Conservation (phyloP, 2,329 filamentous ascomycete genomes). For the Aspergillus latus region DNA sequence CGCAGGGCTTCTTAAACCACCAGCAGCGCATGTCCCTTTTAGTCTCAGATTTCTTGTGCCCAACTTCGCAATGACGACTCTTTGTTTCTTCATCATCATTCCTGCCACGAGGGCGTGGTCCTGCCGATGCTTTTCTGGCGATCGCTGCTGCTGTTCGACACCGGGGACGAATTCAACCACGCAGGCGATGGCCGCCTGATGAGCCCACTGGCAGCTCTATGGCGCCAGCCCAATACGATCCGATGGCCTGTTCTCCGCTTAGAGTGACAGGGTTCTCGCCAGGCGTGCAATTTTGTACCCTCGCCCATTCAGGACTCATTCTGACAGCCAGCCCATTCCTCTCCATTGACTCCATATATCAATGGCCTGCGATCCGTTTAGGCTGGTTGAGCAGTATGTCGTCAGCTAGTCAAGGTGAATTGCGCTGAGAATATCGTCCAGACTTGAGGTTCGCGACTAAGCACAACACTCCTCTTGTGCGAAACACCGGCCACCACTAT, state of each 20-base stretch:
- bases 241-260: constrained; percentile 43
- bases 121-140: constrained; percentile 47
- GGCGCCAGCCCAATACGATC: constrained; percentile 54
- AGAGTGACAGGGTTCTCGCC: constrained; percentile 43
- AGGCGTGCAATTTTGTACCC: constrained; percentile 44
- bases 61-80: neutral
- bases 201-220: constrained; percentile 52
- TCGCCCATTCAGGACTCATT: too few relatives aligned
- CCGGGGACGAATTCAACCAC: constrained; percentile 46
- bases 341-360: constrained; percentile 9
- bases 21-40: too few relatives aligned
- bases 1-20: too few relatives aligned
- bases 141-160: constrained; percentile 50
- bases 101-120: neutral
- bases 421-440: constrained; percentile 5
- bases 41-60: neutral
- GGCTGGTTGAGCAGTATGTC: constrained; percentile 26
- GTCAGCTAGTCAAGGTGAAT: constrained; percentile 36
- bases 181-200: constrained; percentile 52
- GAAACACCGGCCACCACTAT: constrained; percentile 45
- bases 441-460: neutral
- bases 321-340: constrained; percentile 9
- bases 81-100: neutral
- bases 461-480: constrained; percentile 48
- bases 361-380: constrained; percentile 13